Conservation (phyloP, 352 stramenopile genomes). For the Globisporangium spiculum region DNA sequence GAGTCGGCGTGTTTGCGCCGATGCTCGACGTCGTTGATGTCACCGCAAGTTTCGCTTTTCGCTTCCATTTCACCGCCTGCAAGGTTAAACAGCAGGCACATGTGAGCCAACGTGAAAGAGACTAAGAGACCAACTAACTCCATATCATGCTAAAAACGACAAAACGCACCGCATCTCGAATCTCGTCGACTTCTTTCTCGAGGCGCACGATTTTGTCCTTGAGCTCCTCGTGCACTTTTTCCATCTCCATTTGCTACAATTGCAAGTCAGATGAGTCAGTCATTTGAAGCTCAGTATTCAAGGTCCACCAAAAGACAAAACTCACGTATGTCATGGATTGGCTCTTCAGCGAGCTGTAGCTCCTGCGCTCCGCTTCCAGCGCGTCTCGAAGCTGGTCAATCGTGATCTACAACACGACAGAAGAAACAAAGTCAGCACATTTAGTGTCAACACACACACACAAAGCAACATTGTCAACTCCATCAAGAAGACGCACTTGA, state of each 20-base stretch:
- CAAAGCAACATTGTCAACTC: neutral
- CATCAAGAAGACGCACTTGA: constrained; percentile 25
- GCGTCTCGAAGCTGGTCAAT: constrained; percentile 36
- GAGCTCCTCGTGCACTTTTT: constrained; percentile 45
- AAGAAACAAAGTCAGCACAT: neutral
- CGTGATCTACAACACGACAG: constrained; percentile 21
- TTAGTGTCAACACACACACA: neutral
- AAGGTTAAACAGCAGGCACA: constrained; percentile 5
- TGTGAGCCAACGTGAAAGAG: neutral
- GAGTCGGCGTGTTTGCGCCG: constrained; percentile 28
- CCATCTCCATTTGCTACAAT: constrained; percentile 31
- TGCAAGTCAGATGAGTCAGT: constrained; percentile 24
- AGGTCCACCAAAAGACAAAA: constrained; percentile 1
- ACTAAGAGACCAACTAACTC: neutral
- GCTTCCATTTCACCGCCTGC: constrained; percentile 57
- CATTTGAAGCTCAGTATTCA: neutral
- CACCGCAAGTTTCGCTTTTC: constrained; percentile 59
- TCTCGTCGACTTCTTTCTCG: constrained; percentile 59
- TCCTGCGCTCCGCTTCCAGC: constrained; percentile 37
- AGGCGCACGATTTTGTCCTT: constrained; percentile 58
- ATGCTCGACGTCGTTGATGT: constrained; percentile 28
- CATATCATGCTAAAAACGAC: neutral
- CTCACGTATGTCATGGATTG: constrained; percentile 38
- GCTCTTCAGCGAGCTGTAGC: constrained; percentile 34
- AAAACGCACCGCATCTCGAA: constrained; percentile 47